Evolutionary conservation across 2,329 filamentous ascomycete genomes (phyloP), one percentile per base, ranked within the genome.

Genomic region (Xylariaceae sp.): DNA sequence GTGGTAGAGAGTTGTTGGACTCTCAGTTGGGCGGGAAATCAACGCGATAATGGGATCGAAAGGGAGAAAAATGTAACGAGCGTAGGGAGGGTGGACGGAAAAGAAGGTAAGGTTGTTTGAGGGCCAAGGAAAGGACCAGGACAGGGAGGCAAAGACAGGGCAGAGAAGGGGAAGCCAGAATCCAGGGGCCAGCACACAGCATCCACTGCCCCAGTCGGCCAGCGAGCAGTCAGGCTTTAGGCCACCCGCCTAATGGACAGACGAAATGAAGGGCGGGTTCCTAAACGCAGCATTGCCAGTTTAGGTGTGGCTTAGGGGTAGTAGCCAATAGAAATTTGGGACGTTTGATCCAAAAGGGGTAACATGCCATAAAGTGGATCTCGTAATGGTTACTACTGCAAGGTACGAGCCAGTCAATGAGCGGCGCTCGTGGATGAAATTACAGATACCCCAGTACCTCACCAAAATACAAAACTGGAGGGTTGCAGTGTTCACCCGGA

Each of bases 11-110:
- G 78, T 61, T 65, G 46, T 58, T 56, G 3, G 37, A 73, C 77
- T 76, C 79, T 80, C 79, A 75, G 77, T 81, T 81, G 77, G 77
- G 74, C 72, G 68, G 72, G 74, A 67, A 66, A 71, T 63, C 64
- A 69, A 67, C 67, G 62, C 64, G 62, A 67, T 62, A 39, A 64
- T 62, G 62, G 65, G 62, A 63, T 53, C 32, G 24, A 33, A 47
- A 57, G 44, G 48, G 53, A 52, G 49, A 30, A 40, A 51, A 40
- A 41, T 24, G 8, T 56, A 60, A 62, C 58, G 63, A 60, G 53
- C 52, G 57, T 56, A 50, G 49, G 50, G 46, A 43, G 53, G 54
- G 55, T 27, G 18, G 37, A 50, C 47, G 39, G 50, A 53, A 55
- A 51, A 55, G 47, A 54, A 50, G 44, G 47, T 49, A 26, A 54